Evolutionary conservation across 495 filamentous ascomycete species (phyloP).

Genomic region (Hypoxylon perforatum): DNA sequence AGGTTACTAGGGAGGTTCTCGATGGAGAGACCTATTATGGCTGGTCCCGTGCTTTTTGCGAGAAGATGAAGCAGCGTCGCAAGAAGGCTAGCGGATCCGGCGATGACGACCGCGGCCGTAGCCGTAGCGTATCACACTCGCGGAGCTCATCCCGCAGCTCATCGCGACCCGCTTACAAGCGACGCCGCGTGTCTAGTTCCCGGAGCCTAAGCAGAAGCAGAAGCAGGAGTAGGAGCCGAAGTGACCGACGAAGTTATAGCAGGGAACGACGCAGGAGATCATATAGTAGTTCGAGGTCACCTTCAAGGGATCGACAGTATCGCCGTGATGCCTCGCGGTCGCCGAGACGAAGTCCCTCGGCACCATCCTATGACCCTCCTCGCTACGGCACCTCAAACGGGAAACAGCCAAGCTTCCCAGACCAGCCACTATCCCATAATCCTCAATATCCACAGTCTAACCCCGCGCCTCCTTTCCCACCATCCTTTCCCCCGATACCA

Average conservation of each 20-base stretch:
- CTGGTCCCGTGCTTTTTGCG: conserved; percentile 84
- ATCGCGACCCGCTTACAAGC: conserved; percentile 47
- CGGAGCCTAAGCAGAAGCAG: conserved; percentile 28
- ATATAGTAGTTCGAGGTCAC: conserved; percentile 48
- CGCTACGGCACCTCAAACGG: conserved; percentile 41
- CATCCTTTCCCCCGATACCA: conserved; percentile 38
- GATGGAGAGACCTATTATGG: conserved; percentile 83
- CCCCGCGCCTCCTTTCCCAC: conserved; percentile 45
- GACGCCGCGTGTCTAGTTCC: conserved; percentile 46
- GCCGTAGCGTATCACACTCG: conserved; percentile 48
- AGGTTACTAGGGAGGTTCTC: conserved; percentile 68
- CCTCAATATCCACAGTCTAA: conserved; percentile 49
- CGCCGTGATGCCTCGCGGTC: conserved; percentile 55
- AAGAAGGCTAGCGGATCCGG: conserved; percentile 44
- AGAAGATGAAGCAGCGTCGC: conserved; percentile 77
- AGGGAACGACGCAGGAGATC: conserved; percentile 54
- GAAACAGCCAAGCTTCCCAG: conserved; percentile 31
- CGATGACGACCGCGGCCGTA: conserved; percentile 33
- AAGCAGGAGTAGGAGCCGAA: conserved; percentile 22
- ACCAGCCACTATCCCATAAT: conserved; percentile 39
- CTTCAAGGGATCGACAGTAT: conserved; percentile 27
- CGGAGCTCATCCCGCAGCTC: conserved; percentile 44
- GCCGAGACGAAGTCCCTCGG: conserved; percentile 46
- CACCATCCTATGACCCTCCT: conserved; percentile 43
- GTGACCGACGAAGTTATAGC: conserved; percentile 56